phyloP scores from a whole-genome alignment of 2,329 filamentous ascomycete genomes.

The Cladosporium oxysporum region DNA sequence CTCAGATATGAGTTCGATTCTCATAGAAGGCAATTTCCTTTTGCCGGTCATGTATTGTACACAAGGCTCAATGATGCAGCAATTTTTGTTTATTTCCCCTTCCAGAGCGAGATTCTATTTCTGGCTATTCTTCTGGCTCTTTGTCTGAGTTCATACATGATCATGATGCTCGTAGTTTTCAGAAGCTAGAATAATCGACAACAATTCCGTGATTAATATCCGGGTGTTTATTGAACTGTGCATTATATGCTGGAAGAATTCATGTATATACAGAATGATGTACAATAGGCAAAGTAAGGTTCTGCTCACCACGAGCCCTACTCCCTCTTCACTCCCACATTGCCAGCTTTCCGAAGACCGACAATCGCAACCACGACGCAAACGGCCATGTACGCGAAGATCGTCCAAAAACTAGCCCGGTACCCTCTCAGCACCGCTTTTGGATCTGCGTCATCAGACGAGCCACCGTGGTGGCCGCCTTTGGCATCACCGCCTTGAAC shows the following conservation, averaged over 20 bases:
- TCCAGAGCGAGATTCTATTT: background rate
- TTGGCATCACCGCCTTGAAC: background rate
- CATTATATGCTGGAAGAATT: background rate
- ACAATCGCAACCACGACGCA: conserved; percentile 34
- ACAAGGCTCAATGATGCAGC: background rate
- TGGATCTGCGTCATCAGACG: background rate
- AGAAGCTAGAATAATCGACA: background rate
- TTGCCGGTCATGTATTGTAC: background rate
- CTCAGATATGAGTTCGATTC: conserved; percentile 16
- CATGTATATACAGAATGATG: background rate
- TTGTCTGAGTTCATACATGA: background rate
- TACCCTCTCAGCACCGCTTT: conserved; percentile 41
- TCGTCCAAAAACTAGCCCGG: conserved; percentile 43
- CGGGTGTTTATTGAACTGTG: background rate
- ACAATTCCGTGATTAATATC: background rate
- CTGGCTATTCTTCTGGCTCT: background rate
- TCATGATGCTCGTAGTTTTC: background rate
- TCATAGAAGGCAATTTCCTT: conserved; percentile 11
- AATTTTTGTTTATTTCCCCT: background rate
- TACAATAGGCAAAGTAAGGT: background rate
- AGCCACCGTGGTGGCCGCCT: background rate
- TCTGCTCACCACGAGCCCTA: background rate
- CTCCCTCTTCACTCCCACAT: conserved; percentile 43
- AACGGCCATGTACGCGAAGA: conserved; percentile 38
- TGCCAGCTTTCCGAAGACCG: conserved; percentile 44